Percentiles rank a stretch among this genome's conserved stretches.
These are phyloP conservation scores for Quillaja saponaria DNA, from an alignment of 306 rosid genomes.

Conservation along the genomic window DNA sequence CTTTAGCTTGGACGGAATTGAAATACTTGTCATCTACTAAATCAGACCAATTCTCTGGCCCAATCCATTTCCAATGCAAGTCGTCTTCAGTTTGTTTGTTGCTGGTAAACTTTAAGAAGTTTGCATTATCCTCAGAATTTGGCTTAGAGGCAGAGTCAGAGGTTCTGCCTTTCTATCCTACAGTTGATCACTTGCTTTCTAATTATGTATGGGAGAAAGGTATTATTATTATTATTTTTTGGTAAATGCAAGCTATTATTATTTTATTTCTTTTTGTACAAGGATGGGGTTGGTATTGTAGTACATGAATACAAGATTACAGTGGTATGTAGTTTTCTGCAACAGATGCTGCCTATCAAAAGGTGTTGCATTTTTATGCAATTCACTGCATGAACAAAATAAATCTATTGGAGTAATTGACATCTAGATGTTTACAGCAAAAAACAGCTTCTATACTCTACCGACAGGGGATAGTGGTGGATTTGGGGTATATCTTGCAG, in stretches of 20 bases:
- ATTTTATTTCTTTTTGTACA: slow-evolving; percentile 39
- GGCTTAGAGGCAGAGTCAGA: not conserved
- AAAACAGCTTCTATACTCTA: slow-evolving; percentile 53
- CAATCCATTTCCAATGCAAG: not conserved
- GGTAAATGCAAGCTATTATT: not conserved
- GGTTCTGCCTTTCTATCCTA: not conserved
- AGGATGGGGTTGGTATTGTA: slow-evolving; percentile 22
- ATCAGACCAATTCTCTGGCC: not conserved
- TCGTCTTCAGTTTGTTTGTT: too few species aligned
- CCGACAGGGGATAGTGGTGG: slow-evolving; percentile 91
- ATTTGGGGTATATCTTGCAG: slow-evolving; percentile 56
- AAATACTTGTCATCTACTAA: too few species aligned
- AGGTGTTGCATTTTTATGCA: slow-evolving; percentile 15
- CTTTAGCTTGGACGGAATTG: too few species aligned
- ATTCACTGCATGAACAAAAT: not conserved
- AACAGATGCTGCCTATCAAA: slow-evolving; percentile 12
- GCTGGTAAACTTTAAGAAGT: too few species aligned
- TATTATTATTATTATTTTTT: slow-evolving; percentile 36
- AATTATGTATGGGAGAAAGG: slow-evolving; percentile 1
- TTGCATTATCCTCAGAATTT: too few species aligned
- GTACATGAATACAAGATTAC: slow-evolving; percentile 39
- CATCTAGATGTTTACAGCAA: not conserved
- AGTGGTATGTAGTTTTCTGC: slow-evolving; percentile 25
- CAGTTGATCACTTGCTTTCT: slow-evolving; percentile 1
- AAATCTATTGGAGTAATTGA: too few species aligned